Conservation (phyloP, 129 eudicot species). For the Ambrosia artemisiifolia region DNA sequence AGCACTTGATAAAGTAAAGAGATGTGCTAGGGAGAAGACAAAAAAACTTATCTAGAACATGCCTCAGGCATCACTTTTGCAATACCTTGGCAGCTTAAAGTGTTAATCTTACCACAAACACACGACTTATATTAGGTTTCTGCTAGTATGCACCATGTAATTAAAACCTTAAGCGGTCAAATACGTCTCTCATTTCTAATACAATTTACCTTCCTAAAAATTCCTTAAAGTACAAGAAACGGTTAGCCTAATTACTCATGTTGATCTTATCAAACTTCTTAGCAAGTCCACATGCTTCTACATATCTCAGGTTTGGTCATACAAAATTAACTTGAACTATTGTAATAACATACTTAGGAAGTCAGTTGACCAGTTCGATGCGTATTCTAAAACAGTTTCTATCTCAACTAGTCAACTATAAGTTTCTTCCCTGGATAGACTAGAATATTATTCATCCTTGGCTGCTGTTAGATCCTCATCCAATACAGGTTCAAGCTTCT, state of each 20-base stretch:
- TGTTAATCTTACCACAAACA: not conserved
- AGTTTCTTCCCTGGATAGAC: too few species aligned
- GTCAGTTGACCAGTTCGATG: not conserved
- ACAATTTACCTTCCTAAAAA: not conserved
- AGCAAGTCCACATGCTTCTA: slow-evolving; percentile 10
- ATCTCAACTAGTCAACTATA: too few species aligned
- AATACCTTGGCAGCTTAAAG: slow-evolving; percentile 6
- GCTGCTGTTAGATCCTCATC: not conserved
- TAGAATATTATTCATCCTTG: not conserved
- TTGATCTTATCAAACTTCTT: not conserved
- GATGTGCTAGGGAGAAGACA: not conserved
- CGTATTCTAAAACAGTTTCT: not conserved
- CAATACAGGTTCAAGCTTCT: slow-evolving; percentile 2
- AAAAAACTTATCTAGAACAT: not conserved
- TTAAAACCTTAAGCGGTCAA: not conserved
- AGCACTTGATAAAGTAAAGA: not conserved
- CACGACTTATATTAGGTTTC: not conserved
- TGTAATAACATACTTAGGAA: not conserved
- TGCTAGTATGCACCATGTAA: not conserved
- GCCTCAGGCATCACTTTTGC: slow-evolving; percentile 1
- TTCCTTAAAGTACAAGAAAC: slow-evolving; percentile 5
- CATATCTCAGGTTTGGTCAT: not conserved
- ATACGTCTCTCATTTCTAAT: not conserved
- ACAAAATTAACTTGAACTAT: not conserved
- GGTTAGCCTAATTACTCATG: slow-evolving; percentile 4